Conservation (phyloP, 2,329 filamentous ascomycete species). For the Aspergillus persii region DNA sequence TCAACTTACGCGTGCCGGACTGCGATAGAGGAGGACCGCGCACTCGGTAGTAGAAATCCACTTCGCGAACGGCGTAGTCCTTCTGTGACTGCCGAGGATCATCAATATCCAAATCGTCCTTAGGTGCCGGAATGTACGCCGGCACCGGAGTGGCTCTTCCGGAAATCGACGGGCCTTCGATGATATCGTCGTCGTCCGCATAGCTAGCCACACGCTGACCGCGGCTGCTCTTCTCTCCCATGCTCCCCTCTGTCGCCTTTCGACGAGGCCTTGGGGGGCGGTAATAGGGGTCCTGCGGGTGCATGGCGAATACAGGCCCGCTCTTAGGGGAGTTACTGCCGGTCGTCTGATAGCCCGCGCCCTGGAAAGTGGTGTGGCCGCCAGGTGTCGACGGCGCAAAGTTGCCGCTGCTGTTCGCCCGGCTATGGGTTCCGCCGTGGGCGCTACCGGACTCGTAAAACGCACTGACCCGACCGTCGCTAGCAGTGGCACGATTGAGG, state of each 20-base stretch:
- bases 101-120: constrained; percentile 55
- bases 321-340: constrained; percentile 43
- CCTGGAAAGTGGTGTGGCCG: constrained; percentile 60
- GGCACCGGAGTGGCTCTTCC: constrained; percentile 51
- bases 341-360: constrained; percentile 50
- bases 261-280: constrained; percentile 73
- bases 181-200: constrained; percentile 31
- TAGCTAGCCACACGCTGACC: constrained; percentile 41
- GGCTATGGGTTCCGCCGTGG: constrained; percentile 48
- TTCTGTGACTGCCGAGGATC: constrained; percentile 58
- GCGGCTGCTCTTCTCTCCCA: constrained; percentile 42
- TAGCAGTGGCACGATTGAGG: constrained; percentile 50
- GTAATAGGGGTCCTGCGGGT: constrained; percentile 76
- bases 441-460: constrained; percentile 54
- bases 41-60: constrained; percentile 95
- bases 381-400: constrained; percentile 72
- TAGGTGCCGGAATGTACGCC: constrained; percentile 53
- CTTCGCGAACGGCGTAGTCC: constrained; percentile 91
- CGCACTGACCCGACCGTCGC: constrained; percentile 49
- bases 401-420: constrained; percentile 60
- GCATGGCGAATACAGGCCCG: constrained; percentile 45
- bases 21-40: constrained; percentile 84
- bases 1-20: constrained; percentile 75
- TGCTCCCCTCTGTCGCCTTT: constrained; percentile 58
- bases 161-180: constrained; percentile 42